Base-by-base conservation (phyloP, 768 basidiomycete species). In the Russula foetens region DNA sequence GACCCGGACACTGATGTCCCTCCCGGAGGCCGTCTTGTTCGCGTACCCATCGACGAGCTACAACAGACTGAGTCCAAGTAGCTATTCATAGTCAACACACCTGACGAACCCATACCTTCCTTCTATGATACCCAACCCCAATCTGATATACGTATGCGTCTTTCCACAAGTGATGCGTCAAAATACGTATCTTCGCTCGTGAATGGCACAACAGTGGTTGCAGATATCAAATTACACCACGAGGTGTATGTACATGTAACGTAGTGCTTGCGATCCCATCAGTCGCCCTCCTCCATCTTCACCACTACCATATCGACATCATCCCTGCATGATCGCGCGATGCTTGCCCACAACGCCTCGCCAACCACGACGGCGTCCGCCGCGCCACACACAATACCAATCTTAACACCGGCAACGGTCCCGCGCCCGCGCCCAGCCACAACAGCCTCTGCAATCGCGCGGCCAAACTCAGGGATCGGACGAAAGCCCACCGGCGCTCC, bases 31-130 rank as follows among this genome's bases (percentile, higher is more conserved):
- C 79, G 84, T 53, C 75, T 90, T 31, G 86, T 90, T 28, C 85
- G 87, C n/a, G 78, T 90, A 11, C 85, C 86, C 0, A 76, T 88
- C 38, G 86, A 89, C 56, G 85, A 86, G 45, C 68, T 89, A 45
- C 80, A 82, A 57, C 62, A 69, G 4, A 60, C 69, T 12, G 66
- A 68, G 45, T 45, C 55, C 46, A 66, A 69, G 56, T 52, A n/a
- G n/a, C n/a, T n/a, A n/a, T n/a, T n/a, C n/a, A n/a, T n/a, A 62
- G 31, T 44, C 35, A 35, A 35, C 14, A 7, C 35, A 11, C 21
- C 21, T 3, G 44, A 45, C 44, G 7, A 6, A 48, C 28, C 17
- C 47, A 4, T 48, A 26, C 4, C 23, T 19, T 8, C 5, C 28
- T 19, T 19, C 28, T 44, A 29, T 19, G 6, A n/a, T n/a, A n/a